Evolutionary conservation across 192 early-diverging fungal species (phyloP).

Genomic region (Umbelopsis isabellina): DNA sequence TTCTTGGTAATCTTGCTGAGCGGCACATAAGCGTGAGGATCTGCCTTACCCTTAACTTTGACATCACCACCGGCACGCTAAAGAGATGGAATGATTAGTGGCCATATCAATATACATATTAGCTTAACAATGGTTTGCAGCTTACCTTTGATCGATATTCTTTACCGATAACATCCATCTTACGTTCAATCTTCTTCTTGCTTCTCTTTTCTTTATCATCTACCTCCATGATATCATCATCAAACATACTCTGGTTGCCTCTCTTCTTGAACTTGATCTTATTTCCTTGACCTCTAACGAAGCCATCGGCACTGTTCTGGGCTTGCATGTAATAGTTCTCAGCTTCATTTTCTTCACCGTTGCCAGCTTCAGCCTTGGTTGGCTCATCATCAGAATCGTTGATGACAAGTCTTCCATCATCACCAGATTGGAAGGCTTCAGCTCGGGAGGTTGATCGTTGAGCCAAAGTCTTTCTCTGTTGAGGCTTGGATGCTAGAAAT

Average conservation of each 20-base stretch:
- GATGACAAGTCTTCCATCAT: conserved; percentile 85
- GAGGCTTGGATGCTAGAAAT: conserved; percentile 35
- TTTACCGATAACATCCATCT: conserved; percentile 55
- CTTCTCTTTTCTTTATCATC: conserved; percentile 55
- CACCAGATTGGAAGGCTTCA: conserved; percentile 60
- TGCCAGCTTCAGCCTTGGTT: conserved; percentile 29
- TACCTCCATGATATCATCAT: conserved; percentile 66
- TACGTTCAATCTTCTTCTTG: conserved; percentile 30
- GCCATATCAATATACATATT: not conserved
- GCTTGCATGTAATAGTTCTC: conserved; percentile 91
- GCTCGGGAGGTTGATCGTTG: not conserved
- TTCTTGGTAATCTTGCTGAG: conserved; percentile 65
- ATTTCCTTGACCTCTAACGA: conserved; percentile 79
- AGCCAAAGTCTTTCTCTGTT: conserved; percentile 24
- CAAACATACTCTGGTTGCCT: conserved; percentile 51
- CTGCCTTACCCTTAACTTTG: conserved; percentile 81
- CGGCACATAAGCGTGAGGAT: conserved; percentile 97
- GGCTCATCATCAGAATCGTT: conserved; percentile 45
- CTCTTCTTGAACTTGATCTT: conserved; percentile 91
- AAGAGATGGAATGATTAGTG: not conserved
- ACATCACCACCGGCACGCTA: conserved; percentile 89
- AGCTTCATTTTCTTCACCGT: conserved; percentile 47
- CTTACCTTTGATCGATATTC: conserved; percentile 81
- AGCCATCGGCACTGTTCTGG: conserved; percentile 78
- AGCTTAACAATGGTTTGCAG: no score